Evolutionary conservation across 2,329 filamentous ascomycete genomes (phyloP).

Genomic region (Fusarium sp.): DNA sequence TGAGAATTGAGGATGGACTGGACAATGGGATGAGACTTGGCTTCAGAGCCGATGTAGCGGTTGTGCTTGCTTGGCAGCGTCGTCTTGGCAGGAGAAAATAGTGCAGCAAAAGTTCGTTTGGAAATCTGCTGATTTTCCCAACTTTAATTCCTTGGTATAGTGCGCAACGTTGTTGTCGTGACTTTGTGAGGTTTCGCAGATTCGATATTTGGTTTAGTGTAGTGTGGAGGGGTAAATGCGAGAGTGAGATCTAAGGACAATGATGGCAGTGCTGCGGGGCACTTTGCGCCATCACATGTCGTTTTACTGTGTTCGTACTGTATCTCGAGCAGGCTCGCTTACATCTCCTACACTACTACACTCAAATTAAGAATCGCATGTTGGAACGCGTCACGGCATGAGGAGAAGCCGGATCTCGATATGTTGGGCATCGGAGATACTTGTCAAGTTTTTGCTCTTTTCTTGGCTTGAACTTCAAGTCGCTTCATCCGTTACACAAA

Average conservation of each 20-base stretch:
- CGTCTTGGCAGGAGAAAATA: not conserved
- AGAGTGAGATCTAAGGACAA: constrained; percentile 20
- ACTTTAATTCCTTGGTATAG: constrained; percentile 15
- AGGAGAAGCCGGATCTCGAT: constrained; percentile 7
- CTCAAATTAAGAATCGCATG: constrained; percentile 15
- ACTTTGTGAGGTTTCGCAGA: constrained; percentile 24
- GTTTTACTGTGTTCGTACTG: constrained; percentile 35
- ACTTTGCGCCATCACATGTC: constrained; percentile 34
- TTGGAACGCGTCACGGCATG: constrained; percentile 27
- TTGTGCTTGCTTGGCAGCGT: not conserved
- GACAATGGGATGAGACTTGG: not conserved
- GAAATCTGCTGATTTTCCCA: constrained; percentile 16
- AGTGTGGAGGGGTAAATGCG: constrained; percentile 46
- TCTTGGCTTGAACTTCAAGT: not conserved
- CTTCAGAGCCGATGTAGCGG: constrained; percentile 21
- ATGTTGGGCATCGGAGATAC: not conserved
- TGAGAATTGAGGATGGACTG: not conserved
- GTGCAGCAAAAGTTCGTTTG: constrained; percentile 18
- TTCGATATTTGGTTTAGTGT: constrained; percentile 32
- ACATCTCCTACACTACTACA: constrained; percentile 22
- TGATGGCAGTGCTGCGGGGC: constrained; percentile 31
- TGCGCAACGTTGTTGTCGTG: constrained; percentile 20
- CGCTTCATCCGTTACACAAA: constrained; percentile 19
- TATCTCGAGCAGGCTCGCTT: not conserved
- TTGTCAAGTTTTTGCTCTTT: not conserved